Percentiles rank a stretch among this genome's conserved stretches.
Evolutionary conservation across 352 stramenopile species (phyloP).

Genomic region (Thraustochytrium striatum): DNA sequence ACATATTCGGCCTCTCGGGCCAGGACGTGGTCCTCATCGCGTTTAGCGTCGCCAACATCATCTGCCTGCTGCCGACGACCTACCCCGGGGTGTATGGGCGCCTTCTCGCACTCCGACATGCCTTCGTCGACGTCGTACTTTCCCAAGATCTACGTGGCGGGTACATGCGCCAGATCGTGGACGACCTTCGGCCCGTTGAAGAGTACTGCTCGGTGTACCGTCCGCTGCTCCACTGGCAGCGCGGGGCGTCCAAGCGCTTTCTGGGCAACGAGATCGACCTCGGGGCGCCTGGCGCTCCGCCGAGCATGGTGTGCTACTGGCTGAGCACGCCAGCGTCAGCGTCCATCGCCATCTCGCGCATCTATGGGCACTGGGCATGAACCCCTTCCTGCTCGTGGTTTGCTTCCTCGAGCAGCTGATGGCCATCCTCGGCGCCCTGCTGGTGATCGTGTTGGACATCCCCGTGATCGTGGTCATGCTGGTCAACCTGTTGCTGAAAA

Average conservation of each 20-base stretch:
- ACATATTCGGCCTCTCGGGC: not conserved
- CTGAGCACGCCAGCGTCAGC: not conserved
- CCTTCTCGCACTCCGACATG: slow-evolving; percentile 28
- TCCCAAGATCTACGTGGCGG: slow-evolving; percentile 28
- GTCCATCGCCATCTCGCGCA: not conserved
- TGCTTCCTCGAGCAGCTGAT: slow-evolving; percentile 28
- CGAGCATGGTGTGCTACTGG: slow-evolving; percentile 3
- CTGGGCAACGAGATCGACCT: slow-evolving; percentile 34
- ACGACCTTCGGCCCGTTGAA: not conserved
- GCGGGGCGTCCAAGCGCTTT: not conserved
- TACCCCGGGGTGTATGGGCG: slow-evolving; percentile 12
- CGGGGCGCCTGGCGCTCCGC: not conserved
- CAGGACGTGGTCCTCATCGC: not conserved
- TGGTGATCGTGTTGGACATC: slow-evolving; percentile 16
- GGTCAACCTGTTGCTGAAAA: slow-evolving; percentile 21
- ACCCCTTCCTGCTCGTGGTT: not conserved
- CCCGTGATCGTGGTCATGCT: not conserved
- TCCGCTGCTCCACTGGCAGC: slow-evolving; percentile 42
- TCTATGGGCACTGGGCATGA: slow-evolving; percentile 19
- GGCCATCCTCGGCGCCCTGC: not conserved
- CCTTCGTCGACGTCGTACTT: slow-evolving; percentile 5
- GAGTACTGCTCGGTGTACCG: slow-evolving; percentile 41
- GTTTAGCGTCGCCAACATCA: not conserved
- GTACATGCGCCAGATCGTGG: slow-evolving; percentile 9
- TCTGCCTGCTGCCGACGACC: not conserved